A percentile compares a stretch with the other conserved stretches of the same genome.
phyloP scores from a whole-genome alignment of 345 rosid genomes.

The Mangifera indica region DNA sequence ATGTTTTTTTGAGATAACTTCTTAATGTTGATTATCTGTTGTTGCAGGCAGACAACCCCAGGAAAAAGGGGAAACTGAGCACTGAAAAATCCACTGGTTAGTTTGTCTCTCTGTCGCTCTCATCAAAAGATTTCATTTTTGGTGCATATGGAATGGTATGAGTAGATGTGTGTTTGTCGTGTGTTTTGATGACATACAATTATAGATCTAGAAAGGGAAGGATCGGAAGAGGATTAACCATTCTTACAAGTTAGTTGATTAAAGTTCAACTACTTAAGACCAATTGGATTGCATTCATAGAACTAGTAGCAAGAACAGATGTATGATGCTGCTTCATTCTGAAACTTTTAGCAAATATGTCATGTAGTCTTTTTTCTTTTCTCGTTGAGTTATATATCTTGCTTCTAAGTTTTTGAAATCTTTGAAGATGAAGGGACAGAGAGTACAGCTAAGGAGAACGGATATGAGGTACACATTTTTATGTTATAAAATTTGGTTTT shows the following conservation, averaged over 20 bases:
- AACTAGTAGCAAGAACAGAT: not conserved
- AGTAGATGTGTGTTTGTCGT: not conserved
- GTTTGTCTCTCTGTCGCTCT: not conserved
- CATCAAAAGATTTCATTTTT: not conserved
- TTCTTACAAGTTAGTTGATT: not conserved
- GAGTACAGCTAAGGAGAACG: conserved; percentile 29
- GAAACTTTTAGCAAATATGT: not conserved
- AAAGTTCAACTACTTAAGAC: not conserved
- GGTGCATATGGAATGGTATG: not conserved
- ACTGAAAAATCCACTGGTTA: conserved; percentile 27
- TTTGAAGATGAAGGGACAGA: conserved; percentile 32
- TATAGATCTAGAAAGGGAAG: not conserved
- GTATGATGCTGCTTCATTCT: not conserved
- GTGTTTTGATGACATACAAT: not conserved
- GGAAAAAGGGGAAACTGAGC: conserved; percentile 37
- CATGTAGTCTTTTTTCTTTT: not conserved
- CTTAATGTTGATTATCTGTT: conserved; percentile 6
- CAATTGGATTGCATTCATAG: not conserved
- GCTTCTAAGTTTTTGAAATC: conserved; percentile 1
- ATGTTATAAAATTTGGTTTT: conserved; percentile 3
- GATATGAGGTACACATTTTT: conserved; percentile 32
- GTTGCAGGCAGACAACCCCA: conserved; percentile 38
- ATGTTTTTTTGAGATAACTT: not conserved
- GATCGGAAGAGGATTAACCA: not conserved
- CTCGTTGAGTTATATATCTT: not conserved